These are phyloP conservation scores for Pleodorina starrii DNA, from an alignment of 139 green algal species.

Conservation along the genomic window DNA sequence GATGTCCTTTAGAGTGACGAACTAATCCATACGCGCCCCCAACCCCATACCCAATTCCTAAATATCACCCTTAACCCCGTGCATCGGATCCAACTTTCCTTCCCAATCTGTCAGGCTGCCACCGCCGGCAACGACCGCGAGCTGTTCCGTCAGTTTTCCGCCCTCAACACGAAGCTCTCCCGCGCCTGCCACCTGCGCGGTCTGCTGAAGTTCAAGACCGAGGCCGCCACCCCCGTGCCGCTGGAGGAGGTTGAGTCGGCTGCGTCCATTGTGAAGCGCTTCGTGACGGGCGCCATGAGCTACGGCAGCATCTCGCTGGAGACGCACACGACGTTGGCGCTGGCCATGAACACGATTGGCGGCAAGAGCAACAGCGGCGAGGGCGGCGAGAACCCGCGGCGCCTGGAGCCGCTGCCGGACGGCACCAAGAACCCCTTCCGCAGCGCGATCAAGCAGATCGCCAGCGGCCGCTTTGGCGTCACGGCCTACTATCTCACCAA, in stretches of 20 bases:
- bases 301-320: conserved; percentile 90
- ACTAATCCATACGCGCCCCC: no score
- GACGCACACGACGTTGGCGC: conserved; percentile 92
- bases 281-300: conserved; percentile 84
- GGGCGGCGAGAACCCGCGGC: conserved; percentile 93
- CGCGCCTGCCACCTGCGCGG: conserved; percentile 86
- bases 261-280: conserved; percentile 92
- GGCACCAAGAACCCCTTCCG: conserved; percentile 89
- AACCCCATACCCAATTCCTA: no score
- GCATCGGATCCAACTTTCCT: no score
- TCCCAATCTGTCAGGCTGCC: no score
- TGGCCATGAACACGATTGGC: conserved; percentile 96
- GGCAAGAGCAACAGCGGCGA: conserved; percentile 91
- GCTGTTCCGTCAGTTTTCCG: conserved; percentile 84
- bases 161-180: conserved; percentile 77
- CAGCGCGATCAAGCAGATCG: conserved; percentile 93
- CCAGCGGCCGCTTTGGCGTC: conserved; percentile 93
- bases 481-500: conserved; percentile 96
- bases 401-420: conserved; percentile 84
- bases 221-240: conserved; percentile 29
- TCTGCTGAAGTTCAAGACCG: conserved; percentile 89
- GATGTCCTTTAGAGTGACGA: no score
- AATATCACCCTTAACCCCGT: no score
- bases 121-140: conserved; percentile 71
- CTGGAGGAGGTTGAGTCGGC: conserved; percentile 86